Base-by-base conservation (phyloP, 768 basidiomycete genomes). In the Filobasidium floriforme region DNA sequence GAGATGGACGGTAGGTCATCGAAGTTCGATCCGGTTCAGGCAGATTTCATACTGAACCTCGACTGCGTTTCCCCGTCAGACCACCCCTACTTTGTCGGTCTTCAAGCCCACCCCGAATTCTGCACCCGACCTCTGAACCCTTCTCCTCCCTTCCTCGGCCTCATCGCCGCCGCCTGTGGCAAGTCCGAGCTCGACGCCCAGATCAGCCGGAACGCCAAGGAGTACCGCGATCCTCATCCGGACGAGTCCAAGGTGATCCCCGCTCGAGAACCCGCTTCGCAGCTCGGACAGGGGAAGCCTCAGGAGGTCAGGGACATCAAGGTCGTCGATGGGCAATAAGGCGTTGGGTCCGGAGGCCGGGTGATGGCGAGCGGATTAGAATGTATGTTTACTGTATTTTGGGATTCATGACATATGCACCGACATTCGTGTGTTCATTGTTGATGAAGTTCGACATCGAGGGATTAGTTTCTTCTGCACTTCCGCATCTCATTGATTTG, bases 31-130 rank as follows among this genome's bases (percentile, higher is more conserved):
- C 14, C 7, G 26, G 24, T 55, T 28, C 1, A 43, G 12, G 43
- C 37, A 37, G 14, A 28, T 32, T 44, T 44, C 41, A 37, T 37
- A 37, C 32, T 37, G 9, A 37, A 37, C 9, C n/a, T n/a, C n/a
- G n/a, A 37, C 32, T 37, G 32, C 32, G 32, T 37, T n/a, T n/a
- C n/a, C n/a, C 32, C 32, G 32, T 37, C 32, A 90, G 93, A 89
- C 71, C 96, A 99, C 79, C 90, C 92, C 1, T 99, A 85, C 82
- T 98, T 93, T 76, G 81, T 94, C 52, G 96, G 86, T 26, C 82
- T 99, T 52, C 96, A 99, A 81, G 90, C 96, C 0, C 96, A 99
- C 74, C 96, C 96, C 0, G 96, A 99, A 79, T 93, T 99, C 81
- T 98, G 94, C 82, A 93, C 96, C 26, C 87, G 96, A 32, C 96